Conservation (phyloP, 2,329 filamentous ascomycete genomes). For the Orbilia oligospora region DNA sequence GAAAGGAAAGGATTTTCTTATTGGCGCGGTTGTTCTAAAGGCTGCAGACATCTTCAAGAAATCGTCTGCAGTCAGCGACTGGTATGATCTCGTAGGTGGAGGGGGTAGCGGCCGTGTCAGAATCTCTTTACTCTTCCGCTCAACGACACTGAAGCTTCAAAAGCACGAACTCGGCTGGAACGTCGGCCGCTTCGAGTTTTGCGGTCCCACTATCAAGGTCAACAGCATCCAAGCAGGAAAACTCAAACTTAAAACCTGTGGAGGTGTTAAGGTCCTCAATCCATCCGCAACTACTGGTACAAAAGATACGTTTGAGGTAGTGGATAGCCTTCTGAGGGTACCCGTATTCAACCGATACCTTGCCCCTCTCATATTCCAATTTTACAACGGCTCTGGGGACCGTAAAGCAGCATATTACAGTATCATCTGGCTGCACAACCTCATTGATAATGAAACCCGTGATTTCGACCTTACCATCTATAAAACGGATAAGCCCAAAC, state of each 20-base stretch:
- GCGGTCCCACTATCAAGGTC: conserved; percentile 77
- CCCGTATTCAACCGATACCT: conserved; percentile 93
- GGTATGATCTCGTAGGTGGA: conserved; percentile 95
- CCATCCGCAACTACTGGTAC: conserved; percentile 66
- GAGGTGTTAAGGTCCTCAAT: conserved; percentile 62
- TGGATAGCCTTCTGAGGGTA: conserved; percentile 73
- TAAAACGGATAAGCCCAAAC: conserved; percentile 80
- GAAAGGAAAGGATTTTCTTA: conserved; percentile 91
- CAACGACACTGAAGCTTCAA: conserved; percentile 86
- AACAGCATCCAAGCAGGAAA: conserved; percentile 69
- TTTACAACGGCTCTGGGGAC: conserved; percentile 71
- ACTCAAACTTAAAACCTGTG: conserved; percentile 55
- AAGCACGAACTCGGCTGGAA: conserved; percentile 91
- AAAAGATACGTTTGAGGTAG: conserved; percentile 35
- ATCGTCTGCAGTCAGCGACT: conserved; percentile 86
- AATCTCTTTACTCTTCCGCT: conserved; percentile 90
- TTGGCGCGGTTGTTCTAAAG: conserved; percentile 91
- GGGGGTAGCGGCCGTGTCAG: conserved; percentile 91
- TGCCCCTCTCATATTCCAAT: conserved; percentile 89
- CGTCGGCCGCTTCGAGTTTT: conserved; percentile 93
- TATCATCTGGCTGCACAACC: conserved; percentile 85
- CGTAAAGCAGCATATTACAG: conserved; percentile 72
- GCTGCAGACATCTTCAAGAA: conserved; percentile 87
- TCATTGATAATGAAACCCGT: conserved; percentile 82
- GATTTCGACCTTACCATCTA: conserved; percentile 92